Evolutionary conservation across 306 rosid genomes (phyloP), one percentile per base, ranked within the genome.

Genomic region (Dalbergia cultrata): DNA sequence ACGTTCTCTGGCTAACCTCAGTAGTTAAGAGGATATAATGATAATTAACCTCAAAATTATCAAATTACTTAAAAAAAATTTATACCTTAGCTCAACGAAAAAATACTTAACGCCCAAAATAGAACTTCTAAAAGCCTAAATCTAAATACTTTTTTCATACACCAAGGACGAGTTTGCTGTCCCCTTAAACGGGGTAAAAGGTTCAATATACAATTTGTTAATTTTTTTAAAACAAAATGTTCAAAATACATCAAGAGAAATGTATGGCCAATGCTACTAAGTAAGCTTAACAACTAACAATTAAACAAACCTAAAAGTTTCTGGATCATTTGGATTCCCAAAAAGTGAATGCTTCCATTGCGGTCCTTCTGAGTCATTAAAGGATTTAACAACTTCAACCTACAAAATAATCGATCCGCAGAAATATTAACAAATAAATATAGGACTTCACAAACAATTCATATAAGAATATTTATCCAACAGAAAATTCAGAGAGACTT

Each of bases 301-400:
- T 81, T 74, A 43, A 34, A 73, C 75, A 57, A 70, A 95, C 99
- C 99, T 91, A 87, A 93, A 95, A 73, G 99, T 93, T 82, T 95
- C 99, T 2, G 85, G 85, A 84, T 95, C 98, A 83, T 87, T 95
- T 81, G 99, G 99, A 87, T 95, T 95, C 77, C 99, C 99, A 74
- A 95, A 95, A 68, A 95, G 97, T 19, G 99, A 95, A 83, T 90
- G 88, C 58, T 85, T 87, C 99, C 98, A 95, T 64, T 90, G 99
- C 6, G 97, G 97, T 72, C 97, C 97, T 67, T 95, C 99, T 13
- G 90, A 84, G 85, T 95, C 99, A 66, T 90, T 93, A 63, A 87
- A 87, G 61, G 97, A 89, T 86, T 86, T 92, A 86, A 95, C 90
- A 83, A 95, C 97, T 93, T 93, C 99, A 72, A 93, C 90, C 99